phyloP scores from a whole-genome alignment of 495 filamentous ascomycete species.

The Lasiosphaeria ovina region DNA sequence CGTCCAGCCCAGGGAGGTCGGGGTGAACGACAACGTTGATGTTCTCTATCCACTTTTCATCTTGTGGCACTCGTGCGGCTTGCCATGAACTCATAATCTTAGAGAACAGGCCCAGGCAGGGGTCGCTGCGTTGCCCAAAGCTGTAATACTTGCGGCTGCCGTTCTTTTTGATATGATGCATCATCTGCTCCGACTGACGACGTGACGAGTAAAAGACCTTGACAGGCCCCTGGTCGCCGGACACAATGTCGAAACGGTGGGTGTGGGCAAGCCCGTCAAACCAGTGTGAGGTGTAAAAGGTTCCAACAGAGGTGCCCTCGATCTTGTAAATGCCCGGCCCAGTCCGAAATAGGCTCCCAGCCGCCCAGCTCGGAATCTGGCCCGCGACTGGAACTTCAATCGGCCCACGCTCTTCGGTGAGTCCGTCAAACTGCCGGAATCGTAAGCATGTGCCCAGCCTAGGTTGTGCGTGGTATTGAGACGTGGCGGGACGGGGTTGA shows the following conservation, averaged over 20 bases:
- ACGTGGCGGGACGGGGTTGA: too few species aligned
- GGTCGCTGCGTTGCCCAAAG: conserved; percentile 66
- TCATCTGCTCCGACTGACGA: conserved; percentile 54
- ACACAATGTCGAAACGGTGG: conserved; percentile 67
- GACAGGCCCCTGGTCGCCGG: conserved; percentile 25
- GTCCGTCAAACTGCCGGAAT: conserved; percentile 42
- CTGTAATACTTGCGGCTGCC: conserved; percentile 48
- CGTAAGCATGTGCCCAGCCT: background rate
- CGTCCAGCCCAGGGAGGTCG: conserved; percentile 49
- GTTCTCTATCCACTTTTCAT: conserved; percentile 38
- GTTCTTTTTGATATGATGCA: conserved; percentile 52
- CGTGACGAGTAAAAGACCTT: conserved; percentile 70
- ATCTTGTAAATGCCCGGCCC: conserved; percentile 63
- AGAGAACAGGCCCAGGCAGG: conserved; percentile 62
- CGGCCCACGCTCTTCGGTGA: conserved; percentile 45
- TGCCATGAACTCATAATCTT: conserved; percentile 60
- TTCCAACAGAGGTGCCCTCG: conserved; percentile 53
- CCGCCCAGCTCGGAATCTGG: conserved; percentile 44
- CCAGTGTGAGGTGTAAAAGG: conserved; percentile 65
- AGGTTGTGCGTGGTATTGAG: too few species aligned
- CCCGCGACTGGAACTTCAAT: conserved; percentile 40
- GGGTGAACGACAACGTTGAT: conserved; percentile 62
- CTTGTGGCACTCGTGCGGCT: conserved; percentile 1
- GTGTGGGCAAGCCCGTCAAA: conserved; percentile 77
- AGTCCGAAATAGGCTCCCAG: conserved; percentile 68